Evolutionary conservation across 306 rosid species (phyloP), one percentile per base, ranked within the genome.

Genomic region (Rubus idaeus): DNA sequence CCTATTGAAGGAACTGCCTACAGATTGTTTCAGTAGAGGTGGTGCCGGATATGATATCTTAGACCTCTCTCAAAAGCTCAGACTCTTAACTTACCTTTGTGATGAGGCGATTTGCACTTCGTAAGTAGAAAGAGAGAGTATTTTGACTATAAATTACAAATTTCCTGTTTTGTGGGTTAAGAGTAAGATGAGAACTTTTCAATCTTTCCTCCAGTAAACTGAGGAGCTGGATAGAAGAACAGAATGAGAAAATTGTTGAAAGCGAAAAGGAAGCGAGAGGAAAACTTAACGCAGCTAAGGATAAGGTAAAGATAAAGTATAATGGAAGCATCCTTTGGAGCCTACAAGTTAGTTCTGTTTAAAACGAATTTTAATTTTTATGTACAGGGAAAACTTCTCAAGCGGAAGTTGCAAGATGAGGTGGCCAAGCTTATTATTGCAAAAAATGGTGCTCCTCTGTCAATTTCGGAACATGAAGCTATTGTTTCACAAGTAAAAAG

Each of bases 81-180:
- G 75, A 70, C 66, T 87, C 49, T 35, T 87, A 68, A 87, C 76
- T 78, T 85, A 80, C 75, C 81, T 87, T 42, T 87, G 91, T 53
- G 89, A 87, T 74, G 87, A 87, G 84, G 85, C 80, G 73, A 85
- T 87, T 57, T 18, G 81, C 77, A 87, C 91, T 11, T 20, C 23
- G 91, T 87, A 75, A 87, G 91, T 85, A 75, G 23, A 74, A 51
- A 40, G 37, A 18, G 37, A 18, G 18, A 7, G 17, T 74, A 53
- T 37, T 14, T 8, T 30, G 30, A 35, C 44, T 62, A 12, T 62
- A 39, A 13, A 53, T 52, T 20, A 39, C 41, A 46, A 67, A 39
- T 73, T 68, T 71, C 18, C 6, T 47, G 10, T 45, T 17, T 65
- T 75, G 6, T 47, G 20, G 18, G 26, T 57, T 71, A 17, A 21